Base-by-base conservation (phyloP, 306 rosid species). In the Quercus bicolor region DNA sequence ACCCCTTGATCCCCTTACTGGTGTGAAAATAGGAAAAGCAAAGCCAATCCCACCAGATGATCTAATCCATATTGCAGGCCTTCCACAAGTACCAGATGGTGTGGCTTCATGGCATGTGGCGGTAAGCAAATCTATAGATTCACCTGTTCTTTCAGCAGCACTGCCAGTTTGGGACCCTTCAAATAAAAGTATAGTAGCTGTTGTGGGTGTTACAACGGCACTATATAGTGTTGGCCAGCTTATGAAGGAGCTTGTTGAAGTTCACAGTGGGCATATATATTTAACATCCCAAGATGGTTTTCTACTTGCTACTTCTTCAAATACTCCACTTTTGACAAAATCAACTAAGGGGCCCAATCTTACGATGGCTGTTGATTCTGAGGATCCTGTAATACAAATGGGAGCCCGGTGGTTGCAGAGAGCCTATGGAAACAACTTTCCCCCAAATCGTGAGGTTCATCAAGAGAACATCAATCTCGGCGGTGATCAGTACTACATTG, bases 101-200 rank as follows among this genome's bases (percentile, higher is more conserved):
- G 92, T 90, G 48, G 99, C 99, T 59, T 89, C 99, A 0, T 96
- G 99, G 99, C 97, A 96, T 52, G 99, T 96, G 6, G 87, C 96
- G 2, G 99, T 96, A 80, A 96, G 99, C 91, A 96, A 96, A 85
- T 96, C 82, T n/a, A 84, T 92, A 2, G 96, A 90, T 86, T 92
- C 98, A 13, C 99, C 99, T 5, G 78, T 96, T 82, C 99, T 96
- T 78, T 96, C 99, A 4, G 99, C 99, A 34, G 98, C 99, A 28
- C 90, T 96, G 75, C 98, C 98, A 12, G 98, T 96, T 76, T 91
- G 93, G 75, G 97, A 93, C 72, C 74, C 97, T 82, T 80, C 93
- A 24, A 96, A 96, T 77, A 85, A 90, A 83, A 96, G 88, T 71
- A 89, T 91, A 73, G 91, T 96, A 77, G 99, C 99, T 10, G 99